phyloP scores from a whole-genome alignment of 2,329 filamentous ascomycete genomes.

The Colletotrichum theobromicola region DNA sequence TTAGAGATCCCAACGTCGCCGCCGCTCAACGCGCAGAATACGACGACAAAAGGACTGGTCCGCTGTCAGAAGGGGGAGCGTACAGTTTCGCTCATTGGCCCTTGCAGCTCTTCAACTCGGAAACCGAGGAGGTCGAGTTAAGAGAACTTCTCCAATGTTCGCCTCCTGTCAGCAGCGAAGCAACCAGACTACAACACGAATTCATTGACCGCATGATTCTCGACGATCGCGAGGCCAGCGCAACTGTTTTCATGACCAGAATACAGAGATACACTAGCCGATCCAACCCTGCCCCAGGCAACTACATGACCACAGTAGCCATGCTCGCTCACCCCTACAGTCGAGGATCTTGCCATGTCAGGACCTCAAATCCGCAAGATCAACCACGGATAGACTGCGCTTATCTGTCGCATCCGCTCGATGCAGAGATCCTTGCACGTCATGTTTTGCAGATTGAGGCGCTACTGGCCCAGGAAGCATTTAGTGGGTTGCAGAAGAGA shows the following conservation, averaged over 20 bases:
- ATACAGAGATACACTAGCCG: background rate
- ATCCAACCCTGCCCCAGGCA: background rate
- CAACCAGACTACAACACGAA: background rate
- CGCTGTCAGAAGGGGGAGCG: background rate
- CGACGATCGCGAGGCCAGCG: background rate
- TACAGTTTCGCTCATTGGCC: background rate
- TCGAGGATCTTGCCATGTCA: background rate
- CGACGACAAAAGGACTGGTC: background rate
- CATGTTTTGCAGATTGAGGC: background rate
- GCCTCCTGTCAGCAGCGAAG: background rate
- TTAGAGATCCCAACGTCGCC: background rate
- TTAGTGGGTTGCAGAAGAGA: background rate
- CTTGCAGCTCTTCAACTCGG: background rate
- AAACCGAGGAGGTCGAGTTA: background rate
- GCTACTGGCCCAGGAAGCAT: background rate
- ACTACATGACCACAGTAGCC: background rate
- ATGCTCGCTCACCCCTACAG: background rate
- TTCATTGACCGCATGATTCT: background rate
- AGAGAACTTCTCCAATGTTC: background rate
- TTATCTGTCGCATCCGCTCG: background rate
- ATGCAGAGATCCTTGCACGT: background rate
- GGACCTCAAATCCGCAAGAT: background rate
- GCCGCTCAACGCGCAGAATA: background rate
- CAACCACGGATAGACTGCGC: background rate
- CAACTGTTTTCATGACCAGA: background rate